These are phyloP conservation scores for Cordyceps sp. DNA, from an alignment of 2,329 filamentous ascomycete genomes.

Conservation along the genomic window DNA sequence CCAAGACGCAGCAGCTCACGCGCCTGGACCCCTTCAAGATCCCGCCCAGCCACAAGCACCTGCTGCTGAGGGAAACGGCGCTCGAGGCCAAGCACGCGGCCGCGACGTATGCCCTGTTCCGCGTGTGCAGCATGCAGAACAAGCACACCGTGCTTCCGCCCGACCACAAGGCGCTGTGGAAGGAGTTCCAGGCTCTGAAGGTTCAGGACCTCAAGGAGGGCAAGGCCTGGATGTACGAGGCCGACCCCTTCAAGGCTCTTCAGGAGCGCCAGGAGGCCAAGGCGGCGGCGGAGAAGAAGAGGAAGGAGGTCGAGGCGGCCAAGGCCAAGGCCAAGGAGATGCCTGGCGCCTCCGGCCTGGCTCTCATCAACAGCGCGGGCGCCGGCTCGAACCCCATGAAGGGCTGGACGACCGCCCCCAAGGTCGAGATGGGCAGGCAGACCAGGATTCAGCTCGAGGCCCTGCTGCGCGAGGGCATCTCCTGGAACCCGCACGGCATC, in stretches of 20 bases:
- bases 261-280: conserved; percentile 68
- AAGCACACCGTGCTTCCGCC: conserved; percentile 89
- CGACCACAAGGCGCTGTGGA: conserved; percentile 80
- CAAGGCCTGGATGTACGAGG: conserved; percentile 81
- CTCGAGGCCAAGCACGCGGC: conserved; percentile 89
- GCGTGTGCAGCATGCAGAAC: conserved; percentile 91
- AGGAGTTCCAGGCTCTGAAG: conserved; percentile 74
- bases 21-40: conserved; percentile 70
- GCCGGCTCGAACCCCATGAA: conserved; percentile 37
- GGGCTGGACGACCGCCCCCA: conserved; percentile 71
- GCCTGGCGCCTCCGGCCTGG: conserved; percentile 39
- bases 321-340: conserved; percentile 51
- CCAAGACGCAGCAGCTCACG: conserved; percentile 65
- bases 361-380: conserved; percentile 28
- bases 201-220: conserved; percentile 62
- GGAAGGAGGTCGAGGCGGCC: conserved; percentile 50
- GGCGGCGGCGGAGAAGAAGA: conserved; percentile 61
- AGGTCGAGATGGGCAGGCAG: conserved; percentile 80
- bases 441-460: conserved; percentile 66
- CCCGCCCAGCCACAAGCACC: conserved; percentile 57
- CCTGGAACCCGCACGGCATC: conserved; percentile 75
- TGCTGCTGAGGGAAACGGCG: conserved; percentile 60
- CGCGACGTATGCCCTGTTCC: conserved; percentile 78
- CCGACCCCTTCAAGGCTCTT: conserved; percentile 75
- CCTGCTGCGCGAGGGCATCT: conserved; percentile 57